phyloP scores from a whole-genome alignment of 2,329 filamentous ascomycete species.

The Epicoccum sorghinum region DNA sequence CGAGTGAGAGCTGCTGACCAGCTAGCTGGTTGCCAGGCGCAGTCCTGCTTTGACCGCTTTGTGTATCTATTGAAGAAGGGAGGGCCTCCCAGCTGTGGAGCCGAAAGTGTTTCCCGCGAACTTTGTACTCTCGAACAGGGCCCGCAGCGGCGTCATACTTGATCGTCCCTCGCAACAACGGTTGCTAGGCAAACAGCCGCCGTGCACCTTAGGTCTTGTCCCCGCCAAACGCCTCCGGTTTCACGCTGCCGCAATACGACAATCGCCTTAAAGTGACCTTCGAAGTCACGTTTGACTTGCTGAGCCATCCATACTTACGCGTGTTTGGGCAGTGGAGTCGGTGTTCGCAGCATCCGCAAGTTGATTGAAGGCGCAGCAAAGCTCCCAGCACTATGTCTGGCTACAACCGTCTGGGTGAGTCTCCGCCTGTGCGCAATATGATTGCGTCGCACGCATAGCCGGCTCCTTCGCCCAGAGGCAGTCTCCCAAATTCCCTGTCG shows the following conservation, averaged over 20 bases:
- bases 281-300: slow-evolving; percentile 24
- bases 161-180: slow-evolving; percentile 21
- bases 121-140: slow-evolving; percentile 5
- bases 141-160: slow-evolving; percentile 14
- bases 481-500: slow-evolving; percentile 15
- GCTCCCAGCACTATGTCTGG: slow-evolving; percentile 35
- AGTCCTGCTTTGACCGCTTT: slow-evolving; percentile 5
- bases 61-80: slow-evolving; percentile 8
- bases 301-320: slow-evolving; percentile 18
- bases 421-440: slow-evolving; percentile 16
- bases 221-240: slow-evolving; percentile 43
- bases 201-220: slow-evolving; percentile 16
- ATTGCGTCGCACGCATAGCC: slow-evolving; percentile 19
- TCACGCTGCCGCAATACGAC: slow-evolving; percentile 28
- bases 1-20: slow-evolving; percentile 5
- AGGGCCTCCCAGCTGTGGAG: slow-evolving; percentile 14
- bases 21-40: slow-evolving; percentile 14
- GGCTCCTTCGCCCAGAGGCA: slow-evolving; percentile 21
- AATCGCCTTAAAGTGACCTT: slow-evolving; percentile 23
- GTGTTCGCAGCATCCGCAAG: slow-evolving; percentile 26
- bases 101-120: neutral
- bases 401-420: slow-evolving; percentile 48
- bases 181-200: slow-evolving; percentile 43
- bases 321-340: slow-evolving; percentile 26
- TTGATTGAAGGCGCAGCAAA: slow-evolving; percentile 33